Evolutionary conservation across 176 grass and related monocot species (phyloP).

Genomic region (Leersia perrieri): DNA sequence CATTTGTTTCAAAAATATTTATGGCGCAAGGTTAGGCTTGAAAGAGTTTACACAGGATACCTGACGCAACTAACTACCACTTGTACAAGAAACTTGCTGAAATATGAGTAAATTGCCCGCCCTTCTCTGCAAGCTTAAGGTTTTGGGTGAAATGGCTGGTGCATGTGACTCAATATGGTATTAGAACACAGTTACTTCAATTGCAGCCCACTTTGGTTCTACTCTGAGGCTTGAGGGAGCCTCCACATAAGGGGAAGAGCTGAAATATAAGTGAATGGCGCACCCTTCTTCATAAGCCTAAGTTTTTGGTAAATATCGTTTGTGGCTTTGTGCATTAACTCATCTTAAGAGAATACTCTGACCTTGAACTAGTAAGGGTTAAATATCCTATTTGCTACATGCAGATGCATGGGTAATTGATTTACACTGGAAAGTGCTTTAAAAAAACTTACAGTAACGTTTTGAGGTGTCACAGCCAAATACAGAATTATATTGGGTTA

Average conservation of each 20-base stretch:
- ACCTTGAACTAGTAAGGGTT: conserved; percentile 17
- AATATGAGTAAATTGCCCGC: no score
- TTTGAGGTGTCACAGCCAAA: not conserved
- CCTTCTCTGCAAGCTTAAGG: no score
- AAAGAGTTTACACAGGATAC: not conserved
- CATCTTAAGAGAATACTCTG: not conserved
- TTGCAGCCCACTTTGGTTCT: no score
- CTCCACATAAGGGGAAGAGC: no score
- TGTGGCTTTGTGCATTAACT: no score
- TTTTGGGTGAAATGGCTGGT: no score
- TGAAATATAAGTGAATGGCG: no score
- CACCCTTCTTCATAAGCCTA: no score
- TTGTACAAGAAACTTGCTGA: not conserved
- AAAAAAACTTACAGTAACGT: conserved; percentile 6
- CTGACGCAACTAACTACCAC: conserved; percentile 1
- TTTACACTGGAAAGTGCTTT: not conserved
- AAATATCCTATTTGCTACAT: not conserved
- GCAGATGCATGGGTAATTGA: conserved; percentile 3
- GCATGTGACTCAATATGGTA: no score
- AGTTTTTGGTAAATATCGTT: no score
- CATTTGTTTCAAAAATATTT: not conserved
- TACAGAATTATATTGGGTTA: not conserved
- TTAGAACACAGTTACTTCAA: no score
- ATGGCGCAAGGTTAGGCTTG: not conserved
- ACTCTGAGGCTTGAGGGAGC: no score